phyloP scores from a whole-genome alignment of 2,329 filamentous ascomycete species.

The Hypoxylon sp. region DNA sequence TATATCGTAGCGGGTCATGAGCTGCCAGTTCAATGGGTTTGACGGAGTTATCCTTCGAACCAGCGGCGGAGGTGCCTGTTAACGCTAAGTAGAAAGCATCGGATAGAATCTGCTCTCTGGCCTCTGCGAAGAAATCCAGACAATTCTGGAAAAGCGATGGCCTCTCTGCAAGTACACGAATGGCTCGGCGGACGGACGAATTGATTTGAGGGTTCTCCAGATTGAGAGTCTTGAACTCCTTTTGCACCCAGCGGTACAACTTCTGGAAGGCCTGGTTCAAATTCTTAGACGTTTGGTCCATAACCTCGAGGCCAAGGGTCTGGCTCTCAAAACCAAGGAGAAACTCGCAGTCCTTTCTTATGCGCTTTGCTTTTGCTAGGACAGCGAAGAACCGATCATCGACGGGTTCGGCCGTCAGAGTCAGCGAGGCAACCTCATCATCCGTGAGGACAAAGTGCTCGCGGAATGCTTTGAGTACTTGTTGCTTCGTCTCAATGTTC shows the following conservation, averaged over 20 bases:
- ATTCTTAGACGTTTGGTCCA: constrained; percentile 88
- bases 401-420: constrained; percentile 80
- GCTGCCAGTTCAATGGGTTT: constrained; percentile 96
- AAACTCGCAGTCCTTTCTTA: constrained; percentile 87
- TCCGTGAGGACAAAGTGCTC: constrained; percentile 86
- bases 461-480: constrained; percentile 78
- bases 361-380: constrained; percentile 81
- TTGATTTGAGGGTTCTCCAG: constrained; percentile 95
- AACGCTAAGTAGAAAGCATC: constrained; percentile 90
- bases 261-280: constrained; percentile 94
- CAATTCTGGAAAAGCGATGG: constrained; percentile 93
- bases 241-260: constrained; percentile 92
- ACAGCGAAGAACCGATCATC: constrained; percentile 84
- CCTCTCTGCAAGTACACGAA: constrained; percentile 87
- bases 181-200: constrained; percentile 79
- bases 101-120: constrained; percentile 84
- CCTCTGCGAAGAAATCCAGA: constrained; percentile 90
- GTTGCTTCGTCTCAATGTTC: constrained; percentile 81
- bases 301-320: constrained; percentile 84
- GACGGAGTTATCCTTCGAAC: constrained; percentile 66
- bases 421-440: constrained; percentile 78
- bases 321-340: constrained; percentile 91
- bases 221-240: constrained; percentile 90
- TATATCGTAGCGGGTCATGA: constrained; percentile 89
- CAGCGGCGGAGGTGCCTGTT: constrained; percentile 72